These are phyloP conservation scores for Fusarium sp. DNA, from an alignment of 2,329 filamentous ascomycete species.

Conservation along the genomic window DNA sequence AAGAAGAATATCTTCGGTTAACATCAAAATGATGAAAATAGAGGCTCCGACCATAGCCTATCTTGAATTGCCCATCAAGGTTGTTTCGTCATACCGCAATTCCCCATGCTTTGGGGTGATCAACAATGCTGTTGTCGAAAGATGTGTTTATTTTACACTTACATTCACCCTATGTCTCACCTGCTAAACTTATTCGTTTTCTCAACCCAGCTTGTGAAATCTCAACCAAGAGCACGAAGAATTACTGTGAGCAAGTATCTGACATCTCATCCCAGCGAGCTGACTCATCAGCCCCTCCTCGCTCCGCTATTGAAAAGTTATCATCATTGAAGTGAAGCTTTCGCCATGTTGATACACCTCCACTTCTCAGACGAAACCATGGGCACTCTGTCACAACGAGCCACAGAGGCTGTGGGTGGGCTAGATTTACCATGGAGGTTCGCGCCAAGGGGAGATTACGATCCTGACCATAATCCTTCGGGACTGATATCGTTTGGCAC, in stretches of 20 bases:
- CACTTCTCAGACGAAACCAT: conserved; percentile 17
- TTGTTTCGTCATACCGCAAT: background rate
- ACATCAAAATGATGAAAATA: background rate
- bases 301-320: background rate
- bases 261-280: background rate
- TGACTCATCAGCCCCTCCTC: conserved; percentile 34
- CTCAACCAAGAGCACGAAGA: background rate
- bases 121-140: background rate
- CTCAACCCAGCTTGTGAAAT: background rate
- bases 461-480: conserved; percentile 51
- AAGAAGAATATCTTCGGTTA: background rate
- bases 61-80: conserved; percentile 8
- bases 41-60: background rate
- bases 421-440: conserved; percentile 50
- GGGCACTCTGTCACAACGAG: conserved; percentile 39
- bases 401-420: conserved; percentile 38
- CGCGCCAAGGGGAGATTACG: conserved; percentile 50
- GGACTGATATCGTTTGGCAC: conserved; percentile 61
- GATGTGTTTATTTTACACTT: background rate
- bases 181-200: no score
- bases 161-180: background rate
- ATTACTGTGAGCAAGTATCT: conserved; percentile 1
- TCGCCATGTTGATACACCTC: conserved; percentile 27
- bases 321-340: background rate
- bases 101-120: background rate